Evolutionary conservation across 345 rosid species (phyloP).

Genomic region (Ailanthus altissimus): DNA sequence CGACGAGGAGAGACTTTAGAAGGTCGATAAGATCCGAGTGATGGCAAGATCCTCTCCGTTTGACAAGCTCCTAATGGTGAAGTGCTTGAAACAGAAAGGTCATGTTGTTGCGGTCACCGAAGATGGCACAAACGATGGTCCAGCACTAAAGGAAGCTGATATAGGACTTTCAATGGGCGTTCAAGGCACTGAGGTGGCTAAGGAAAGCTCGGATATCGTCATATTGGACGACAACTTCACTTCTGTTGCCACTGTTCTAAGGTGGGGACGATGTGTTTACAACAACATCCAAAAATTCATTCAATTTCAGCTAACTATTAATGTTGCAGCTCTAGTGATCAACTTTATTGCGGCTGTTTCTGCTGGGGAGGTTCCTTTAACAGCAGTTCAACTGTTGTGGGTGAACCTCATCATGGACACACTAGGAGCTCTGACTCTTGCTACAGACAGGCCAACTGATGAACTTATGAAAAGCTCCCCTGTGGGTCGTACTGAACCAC

Average conservation of each 20-base stretch:
- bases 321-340: constrained; percentile 60
- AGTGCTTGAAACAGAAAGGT: constrained; percentile 60
- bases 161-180: constrained; percentile 70
- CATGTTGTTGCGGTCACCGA: constrained; percentile 66
- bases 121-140: constrained; percentile 69
- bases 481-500: constrained; percentile 49
- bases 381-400: constrained; percentile 64
- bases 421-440: constrained; percentile 68
- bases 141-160: constrained; percentile 65
- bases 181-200: constrained; percentile 74
- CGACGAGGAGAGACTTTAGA: constrained; percentile 47
- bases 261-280: constrained; percentile 68
- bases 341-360: constrained; percentile 63
- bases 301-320: constrained; percentile 69
- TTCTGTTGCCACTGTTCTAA: constrained; percentile 57
- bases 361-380: constrained; percentile 59
- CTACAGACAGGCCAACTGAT: constrained; percentile 61
- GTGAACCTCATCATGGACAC: constrained; percentile 73
- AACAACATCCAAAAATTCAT: constrained; percentile 65
- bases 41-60: constrained; percentile 77
- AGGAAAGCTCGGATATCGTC: constrained; percentile 68
- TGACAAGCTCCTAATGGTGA: constrained; percentile 73
- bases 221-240: constrained; percentile 62
- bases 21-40: constrained; percentile 51
- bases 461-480: constrained; percentile 56